Base-by-base conservation (phyloP, 164 flowering plant genomes). In the Tinospora cordifolia region DNA sequence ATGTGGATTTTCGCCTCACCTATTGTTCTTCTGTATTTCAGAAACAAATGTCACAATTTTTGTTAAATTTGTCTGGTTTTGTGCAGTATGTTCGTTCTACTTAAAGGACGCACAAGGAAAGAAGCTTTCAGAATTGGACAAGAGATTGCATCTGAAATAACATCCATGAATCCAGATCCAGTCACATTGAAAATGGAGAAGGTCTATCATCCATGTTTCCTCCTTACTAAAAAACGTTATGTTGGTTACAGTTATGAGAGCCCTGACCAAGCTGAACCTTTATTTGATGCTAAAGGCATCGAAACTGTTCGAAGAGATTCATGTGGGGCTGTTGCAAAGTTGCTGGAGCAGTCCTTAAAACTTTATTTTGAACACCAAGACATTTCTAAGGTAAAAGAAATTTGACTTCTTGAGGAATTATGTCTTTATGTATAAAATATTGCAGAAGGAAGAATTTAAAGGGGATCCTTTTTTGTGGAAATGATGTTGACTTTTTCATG, bases 251-350 rank as follows among this genome's bases (percentile, higher is more conserved):
- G 99, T 63, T 94, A 90, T 74, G 99, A 92, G 81, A 89, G 78
- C 72, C 85, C 87, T 69, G 87, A 88, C 40, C 98, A 95, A 77
- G 66, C 17, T 41, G 83, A 82, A 65, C 97, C 97, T 24, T 19
- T 75, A 1, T 95, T 95, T 85, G 96, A 90, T 84, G 98, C 99
- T 49, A 90, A 94, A 84, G 99, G 99, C 58, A 90, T 94, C 77
- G 99, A 94, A 83, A 94, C 99, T 26, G 98, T 94, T 8, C 86
- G 99, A 38, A 86, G 99, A 78, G 99, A 94, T 78, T 83, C 97
- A 9, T 94, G 99, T 80, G 83, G 69, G 26, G 99, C 92, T 64
- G 99, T 95, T 67, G 80, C 99, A 63, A 95, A 90, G 82, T 85
- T 82, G 14, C 76, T 95, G 89, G 99, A 92, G 85, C 81, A 86